These are phyloP conservation scores for Parasarocladium wereldwijsianum DNA, from an alignment of 2,329 filamentous ascomycete species.

Conservation along the genomic window DNA sequence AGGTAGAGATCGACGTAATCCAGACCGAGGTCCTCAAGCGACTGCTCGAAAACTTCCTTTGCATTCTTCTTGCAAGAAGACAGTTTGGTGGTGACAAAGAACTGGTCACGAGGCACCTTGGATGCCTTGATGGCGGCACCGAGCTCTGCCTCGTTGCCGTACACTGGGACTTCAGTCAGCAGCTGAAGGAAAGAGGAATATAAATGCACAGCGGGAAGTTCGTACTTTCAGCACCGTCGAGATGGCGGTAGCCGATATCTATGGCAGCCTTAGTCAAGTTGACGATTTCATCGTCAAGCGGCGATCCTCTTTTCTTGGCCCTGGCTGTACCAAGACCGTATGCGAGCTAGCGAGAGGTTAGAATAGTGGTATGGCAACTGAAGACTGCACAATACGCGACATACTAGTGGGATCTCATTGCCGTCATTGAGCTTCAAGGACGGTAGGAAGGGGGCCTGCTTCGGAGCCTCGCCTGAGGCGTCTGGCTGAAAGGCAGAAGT, in stretches of 20 bases:
- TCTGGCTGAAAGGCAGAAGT: conserved; percentile 22
- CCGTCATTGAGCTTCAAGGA: conserved; percentile 60
- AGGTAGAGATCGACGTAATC: conserved; percentile 62
- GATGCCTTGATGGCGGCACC: conserved; percentile 55
- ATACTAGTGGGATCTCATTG: conserved; percentile 54
- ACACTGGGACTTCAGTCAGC: conserved; percentile 24
- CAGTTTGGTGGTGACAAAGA: conserved; percentile 54
- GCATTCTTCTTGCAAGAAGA: conserved; percentile 24
- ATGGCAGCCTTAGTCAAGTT: conserved; percentile 45
- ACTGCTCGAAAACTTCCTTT: conserved; percentile 38
- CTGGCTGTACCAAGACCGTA: conserved; percentile 60
- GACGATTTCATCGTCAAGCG: conserved; percentile 39
- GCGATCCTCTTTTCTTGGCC: conserved; percentile 34
- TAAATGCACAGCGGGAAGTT: not conserved
- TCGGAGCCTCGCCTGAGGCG: conserved; percentile 22
- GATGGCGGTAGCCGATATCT: conserved; percentile 53
- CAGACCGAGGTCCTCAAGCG: conserved; percentile 49
- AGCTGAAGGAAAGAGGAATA: not conserved
- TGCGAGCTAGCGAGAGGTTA: conserved; percentile 34
- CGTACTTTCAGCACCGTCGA: conserved; percentile 60
- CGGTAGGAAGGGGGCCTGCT: conserved; percentile 31
- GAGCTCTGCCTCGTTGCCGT: conserved; percentile 54
- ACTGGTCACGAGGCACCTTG: conserved; percentile 47
- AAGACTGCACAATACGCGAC: too few relatives aligned
- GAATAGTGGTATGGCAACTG: too few relatives aligned